phyloP scores from a whole-genome alignment of 2,329 filamentous ascomycete genomes.

The Pseudogymnoascus pannorum region DNA sequence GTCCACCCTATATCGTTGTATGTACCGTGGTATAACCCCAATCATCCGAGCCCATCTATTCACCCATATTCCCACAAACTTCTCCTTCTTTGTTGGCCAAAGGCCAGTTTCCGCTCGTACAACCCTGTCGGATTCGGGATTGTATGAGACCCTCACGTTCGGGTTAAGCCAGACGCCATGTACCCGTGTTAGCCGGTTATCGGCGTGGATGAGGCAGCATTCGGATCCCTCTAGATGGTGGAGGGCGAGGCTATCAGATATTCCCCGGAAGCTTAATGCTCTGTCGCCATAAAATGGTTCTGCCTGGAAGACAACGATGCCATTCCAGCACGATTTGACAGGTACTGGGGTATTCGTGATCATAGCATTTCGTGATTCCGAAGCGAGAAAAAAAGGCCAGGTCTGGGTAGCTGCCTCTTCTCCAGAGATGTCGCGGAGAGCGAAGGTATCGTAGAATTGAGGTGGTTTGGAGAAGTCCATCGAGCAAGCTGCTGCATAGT shows the following conservation, averaged over 20 bases:
- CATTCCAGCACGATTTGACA: slow-evolving; percentile 52
- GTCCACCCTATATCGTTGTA: slow-evolving; percentile 20
- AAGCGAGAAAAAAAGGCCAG: slow-evolving; percentile 53
- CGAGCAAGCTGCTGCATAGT: slow-evolving; percentile 56
- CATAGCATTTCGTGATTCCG: slow-evolving; percentile 45
- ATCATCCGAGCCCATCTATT: slow-evolving; percentile 46
- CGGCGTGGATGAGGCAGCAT: slow-evolving; percentile 70
- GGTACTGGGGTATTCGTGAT: slow-evolving; percentile 42
- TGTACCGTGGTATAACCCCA: slow-evolving; percentile 28
- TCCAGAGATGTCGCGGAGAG: slow-evolving; percentile 47
- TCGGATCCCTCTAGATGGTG: slow-evolving; percentile 68
- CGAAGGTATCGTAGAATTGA: slow-evolving; percentile 56
- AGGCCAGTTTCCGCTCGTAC: slow-evolving; percentile 33
- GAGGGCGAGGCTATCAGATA: slow-evolving; percentile 53
- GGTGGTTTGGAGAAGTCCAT: slow-evolving; percentile 51
- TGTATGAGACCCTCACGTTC: slow-evolving; percentile 61
- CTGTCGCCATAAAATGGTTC: slow-evolving; percentile 41
- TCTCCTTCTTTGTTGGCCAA: slow-evolving; percentile 30
- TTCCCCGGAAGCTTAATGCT: slow-evolving; percentile 52
- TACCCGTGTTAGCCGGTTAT: slow-evolving; percentile 32
- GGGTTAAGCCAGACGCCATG: slow-evolving; percentile 62
- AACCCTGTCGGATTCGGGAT: slow-evolving; percentile 41
- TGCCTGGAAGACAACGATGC: slow-evolving; percentile 45
- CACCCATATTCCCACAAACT: slow-evolving; percentile 49
- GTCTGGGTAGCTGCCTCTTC: slow-evolving; percentile 43